Conservation (phyloP, 83 land plant genomes). For the Diphasiastrum complanatum region DNA sequence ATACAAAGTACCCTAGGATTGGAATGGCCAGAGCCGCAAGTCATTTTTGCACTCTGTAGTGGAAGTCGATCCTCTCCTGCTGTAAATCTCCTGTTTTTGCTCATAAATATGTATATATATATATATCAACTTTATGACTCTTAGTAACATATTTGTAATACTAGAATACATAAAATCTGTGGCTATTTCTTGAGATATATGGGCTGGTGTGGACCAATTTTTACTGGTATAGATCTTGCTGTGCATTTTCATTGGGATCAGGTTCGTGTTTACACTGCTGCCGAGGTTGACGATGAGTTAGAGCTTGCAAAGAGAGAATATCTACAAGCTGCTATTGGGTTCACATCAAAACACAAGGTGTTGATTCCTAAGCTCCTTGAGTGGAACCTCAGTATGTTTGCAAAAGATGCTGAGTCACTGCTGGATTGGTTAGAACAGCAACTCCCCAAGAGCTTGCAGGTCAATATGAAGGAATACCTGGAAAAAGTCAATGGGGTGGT, state of each 20-base stretch:
- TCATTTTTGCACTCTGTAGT: conserved; percentile 8
- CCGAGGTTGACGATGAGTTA: conserved; percentile 4
- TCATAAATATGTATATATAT: background rate
- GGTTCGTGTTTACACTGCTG: conserved; percentile 6
- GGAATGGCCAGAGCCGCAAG: conserved; percentile 11
- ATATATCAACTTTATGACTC: too few species aligned
- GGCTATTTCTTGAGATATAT: background rate
- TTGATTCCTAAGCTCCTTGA: conserved; percentile 10
- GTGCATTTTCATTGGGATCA: too few species aligned
- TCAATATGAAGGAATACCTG: background rate
- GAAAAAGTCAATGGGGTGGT: background rate
- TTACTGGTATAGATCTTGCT: background rate
- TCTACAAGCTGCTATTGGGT: conserved; percentile 4
- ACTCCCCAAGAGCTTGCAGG: background rate
- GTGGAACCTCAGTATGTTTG: conserved; percentile 11
- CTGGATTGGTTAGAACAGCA: conserved; percentile 8
- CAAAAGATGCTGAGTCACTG: conserved; percentile 4
- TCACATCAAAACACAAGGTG: background rate
- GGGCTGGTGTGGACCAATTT: background rate
- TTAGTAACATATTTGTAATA: background rate
- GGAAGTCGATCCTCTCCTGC: conserved; percentile 11
- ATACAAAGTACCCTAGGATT: conserved; percentile 8
- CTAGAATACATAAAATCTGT: background rate
- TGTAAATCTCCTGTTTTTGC: too few species aligned
- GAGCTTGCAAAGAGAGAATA: conserved; percentile 11